Evolutionary conservation across 805 yeast species (phyloP).

Genomic region (Candida maris): DNA sequence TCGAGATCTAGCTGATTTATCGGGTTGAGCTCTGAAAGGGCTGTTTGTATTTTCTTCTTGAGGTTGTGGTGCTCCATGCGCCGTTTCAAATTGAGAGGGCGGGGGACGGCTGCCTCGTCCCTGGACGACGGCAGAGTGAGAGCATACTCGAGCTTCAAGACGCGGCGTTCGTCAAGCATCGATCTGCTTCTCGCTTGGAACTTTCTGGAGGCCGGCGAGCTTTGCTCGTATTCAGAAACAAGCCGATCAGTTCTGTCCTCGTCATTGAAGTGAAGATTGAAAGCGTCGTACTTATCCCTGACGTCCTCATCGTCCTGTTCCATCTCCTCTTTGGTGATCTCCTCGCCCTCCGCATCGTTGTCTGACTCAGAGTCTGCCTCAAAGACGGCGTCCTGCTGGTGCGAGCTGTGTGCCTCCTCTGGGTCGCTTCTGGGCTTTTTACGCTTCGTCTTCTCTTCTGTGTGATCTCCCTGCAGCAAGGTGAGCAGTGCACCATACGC

Average conservation of each 20-base stretch:
- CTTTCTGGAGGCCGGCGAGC: constrained; percentile 13
- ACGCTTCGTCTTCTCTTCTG: constrained; percentile 9
- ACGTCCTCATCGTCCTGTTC: constrained; percentile 34
- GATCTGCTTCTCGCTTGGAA: constrained; percentile 12
- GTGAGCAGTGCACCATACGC: constrained; percentile 29
- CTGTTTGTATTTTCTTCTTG: constrained; percentile 44
- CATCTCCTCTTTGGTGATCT: constrained; percentile 35
- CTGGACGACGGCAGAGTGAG: constrained; percentile 9
- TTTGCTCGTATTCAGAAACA: constrained; percentile 21
- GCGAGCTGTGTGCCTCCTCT: constrained; percentile 4
- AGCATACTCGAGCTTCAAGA: constrained; percentile 33
- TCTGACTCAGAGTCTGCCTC: constrained; percentile 9
- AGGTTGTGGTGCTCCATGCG: constrained; percentile 36
- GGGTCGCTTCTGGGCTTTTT: constrained; percentile 11
- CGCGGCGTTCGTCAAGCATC: constrained; percentile 23
- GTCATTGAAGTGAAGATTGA: constrained; percentile 68
- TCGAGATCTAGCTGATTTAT: constrained; percentile 43
- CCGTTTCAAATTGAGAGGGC: constrained; percentile 8
- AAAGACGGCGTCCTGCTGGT: constrained; percentile 12
- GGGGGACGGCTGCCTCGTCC: constrained; percentile 2
- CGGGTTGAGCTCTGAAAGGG: constrained; percentile 27
- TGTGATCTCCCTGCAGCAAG: constrained; percentile 22
- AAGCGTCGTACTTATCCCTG: constrained; percentile 53
- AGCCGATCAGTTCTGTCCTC: constrained; percentile 37
- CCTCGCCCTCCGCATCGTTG: constrained; percentile 13